A percentile compares a stretch with the other conserved stretches of the same genome.
These are phyloP conservation scores for Emergomyces pasteurianus DNA, from an alignment of 2,329 filamentous ascomycete genomes.

Conservation along the genomic window DNA sequence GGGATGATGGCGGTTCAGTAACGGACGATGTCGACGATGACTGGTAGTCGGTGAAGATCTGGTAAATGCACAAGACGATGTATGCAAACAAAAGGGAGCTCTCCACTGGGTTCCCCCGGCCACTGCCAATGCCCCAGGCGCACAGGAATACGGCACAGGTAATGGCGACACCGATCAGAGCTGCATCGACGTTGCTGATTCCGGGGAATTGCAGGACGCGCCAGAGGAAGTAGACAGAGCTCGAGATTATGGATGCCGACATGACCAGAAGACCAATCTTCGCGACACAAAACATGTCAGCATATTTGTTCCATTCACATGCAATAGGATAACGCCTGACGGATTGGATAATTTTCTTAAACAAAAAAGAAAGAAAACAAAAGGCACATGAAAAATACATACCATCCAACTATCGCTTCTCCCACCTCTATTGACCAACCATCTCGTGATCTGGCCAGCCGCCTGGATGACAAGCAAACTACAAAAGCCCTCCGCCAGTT, in stretches of 20 bases:
- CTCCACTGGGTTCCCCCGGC: constrained; percentile 87
- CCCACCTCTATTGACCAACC: constrained; percentile 78
- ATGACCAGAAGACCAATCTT: constrained; percentile 80
- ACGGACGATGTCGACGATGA: constrained; percentile 67
- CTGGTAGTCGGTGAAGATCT: constrained; percentile 97
- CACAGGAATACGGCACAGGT: constrained; percentile 88
- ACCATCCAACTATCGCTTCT: constrained; percentile 96
- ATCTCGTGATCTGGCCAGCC: constrained; percentile 83
- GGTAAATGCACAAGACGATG: constrained; percentile 95
- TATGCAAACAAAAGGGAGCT: constrained; percentile 94
- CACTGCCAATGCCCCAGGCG: constrained; percentile 86
- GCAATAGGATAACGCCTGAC: not conserved
- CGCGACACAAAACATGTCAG: constrained; percentile 11
- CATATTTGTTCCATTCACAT: constrained; percentile 1
- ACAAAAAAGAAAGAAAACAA: not conserved
- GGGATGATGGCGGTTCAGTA: constrained; percentile 40
- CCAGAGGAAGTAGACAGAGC: constrained; percentile 92
- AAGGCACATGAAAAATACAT: constrained; percentile 27
- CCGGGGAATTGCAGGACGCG: constrained; percentile 86
- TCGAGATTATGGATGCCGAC: constrained; percentile 84
- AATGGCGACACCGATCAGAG: constrained; percentile 82
- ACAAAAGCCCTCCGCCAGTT: constrained; percentile 91
- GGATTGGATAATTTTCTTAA: not conserved
- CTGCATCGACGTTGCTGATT: constrained; percentile 83
- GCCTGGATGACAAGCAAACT: constrained; percentile 92